These are phyloP conservation scores for Tilletia walkeri DNA, from an alignment of 1,284 basidiomycete species.

Conservation along the genomic window DNA sequence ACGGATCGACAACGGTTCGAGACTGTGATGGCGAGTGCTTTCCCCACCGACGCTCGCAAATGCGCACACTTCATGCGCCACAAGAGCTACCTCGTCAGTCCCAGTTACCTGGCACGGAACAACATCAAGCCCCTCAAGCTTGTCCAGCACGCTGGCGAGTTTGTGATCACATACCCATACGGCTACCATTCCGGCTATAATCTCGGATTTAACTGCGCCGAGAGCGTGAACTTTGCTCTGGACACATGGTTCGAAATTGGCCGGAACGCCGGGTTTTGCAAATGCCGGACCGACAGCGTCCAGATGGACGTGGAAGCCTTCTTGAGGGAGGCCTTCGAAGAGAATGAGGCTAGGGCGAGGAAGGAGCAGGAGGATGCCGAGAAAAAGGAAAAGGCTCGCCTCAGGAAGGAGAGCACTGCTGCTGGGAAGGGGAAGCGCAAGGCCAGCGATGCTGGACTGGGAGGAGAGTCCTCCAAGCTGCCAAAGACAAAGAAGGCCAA, in stretches of 20 bases:
- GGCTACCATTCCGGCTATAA: conserved; percentile 98
- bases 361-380: conserved; percentile 26
- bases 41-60: conserved; percentile 59
- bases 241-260: conserved; percentile 92
- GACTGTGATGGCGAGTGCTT: conserved; percentile 50
- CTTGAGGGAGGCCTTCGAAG: conserved; percentile 43
- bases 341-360: conserved; percentile 42
- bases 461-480: conserved; percentile 28
- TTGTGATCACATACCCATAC: conserved; percentile 87
- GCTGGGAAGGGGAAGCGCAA: conserved; percentile 25
- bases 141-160: conserved; percentile 87
- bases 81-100: conserved; percentile 92
- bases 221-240: conserved; percentile 95
- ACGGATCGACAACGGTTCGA: conserved; percentile 62
- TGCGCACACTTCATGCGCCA: conserved; percentile 94
- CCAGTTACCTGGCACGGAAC: conserved; percentile 73
- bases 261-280: conserved; percentile 50
- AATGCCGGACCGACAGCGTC: conserved; percentile 49
- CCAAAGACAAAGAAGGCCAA: conserved; percentile 18
- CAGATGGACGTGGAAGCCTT: conserved; percentile 51
- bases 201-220: conserved; percentile 93
- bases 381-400: conserved; percentile 58
- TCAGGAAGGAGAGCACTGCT: conserved; percentile 24
- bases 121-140: conserved; percentile 62
- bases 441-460: conserved; percentile 26